These are phyloP conservation scores for Rhodotorula taiwanensis DNA, from an alignment of 768 basidiomycete species.

Conservation along the genomic window DNA sequence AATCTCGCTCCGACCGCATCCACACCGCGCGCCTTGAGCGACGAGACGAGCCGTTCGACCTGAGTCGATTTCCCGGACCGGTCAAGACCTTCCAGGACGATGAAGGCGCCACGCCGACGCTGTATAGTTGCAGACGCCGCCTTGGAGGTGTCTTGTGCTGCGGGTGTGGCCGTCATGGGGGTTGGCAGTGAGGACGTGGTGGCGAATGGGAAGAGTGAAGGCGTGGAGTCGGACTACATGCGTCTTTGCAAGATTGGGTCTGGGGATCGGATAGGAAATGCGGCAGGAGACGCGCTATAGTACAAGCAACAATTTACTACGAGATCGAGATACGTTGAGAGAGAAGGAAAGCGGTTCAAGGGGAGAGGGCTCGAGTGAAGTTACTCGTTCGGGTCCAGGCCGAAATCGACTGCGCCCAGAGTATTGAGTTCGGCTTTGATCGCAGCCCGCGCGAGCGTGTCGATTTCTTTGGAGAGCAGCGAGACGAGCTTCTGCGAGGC, in stretches of 20 bases:
- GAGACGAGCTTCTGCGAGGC: constrained; percentile 69
- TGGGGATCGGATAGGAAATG: no score
- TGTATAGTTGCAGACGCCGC: not conserved
- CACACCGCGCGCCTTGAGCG: constrained; percentile 48
- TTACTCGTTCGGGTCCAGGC: not conserved
- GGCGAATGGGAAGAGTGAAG: not conserved
- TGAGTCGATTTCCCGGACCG: constrained; percentile 92
- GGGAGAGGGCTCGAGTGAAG: no score
- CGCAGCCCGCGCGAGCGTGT: constrained; percentile 44
- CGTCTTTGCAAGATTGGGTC: not conserved
- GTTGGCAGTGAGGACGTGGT: not conserved
- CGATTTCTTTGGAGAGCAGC: constrained; percentile 71
- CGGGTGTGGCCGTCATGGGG: not conserved
- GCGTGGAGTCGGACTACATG: not conserved
- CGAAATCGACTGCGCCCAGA: constrained; percentile 8
- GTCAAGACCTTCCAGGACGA: constrained; percentile 94
- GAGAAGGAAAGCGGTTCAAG: not conserved
- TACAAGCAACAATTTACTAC: not conserved
- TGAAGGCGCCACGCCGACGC: constrained; percentile 61
- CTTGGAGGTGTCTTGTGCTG: not conserved
- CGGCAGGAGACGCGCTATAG: no score
- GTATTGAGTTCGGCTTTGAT: constrained; percentile 35
- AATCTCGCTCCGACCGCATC: constrained; percentile 68
- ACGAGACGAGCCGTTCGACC: constrained; percentile 55
- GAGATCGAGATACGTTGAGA: not conserved